phyloP scores from a whole-genome alignment of 2,329 filamentous ascomycete species.

The Cordyceps fumosorosea region DNA sequence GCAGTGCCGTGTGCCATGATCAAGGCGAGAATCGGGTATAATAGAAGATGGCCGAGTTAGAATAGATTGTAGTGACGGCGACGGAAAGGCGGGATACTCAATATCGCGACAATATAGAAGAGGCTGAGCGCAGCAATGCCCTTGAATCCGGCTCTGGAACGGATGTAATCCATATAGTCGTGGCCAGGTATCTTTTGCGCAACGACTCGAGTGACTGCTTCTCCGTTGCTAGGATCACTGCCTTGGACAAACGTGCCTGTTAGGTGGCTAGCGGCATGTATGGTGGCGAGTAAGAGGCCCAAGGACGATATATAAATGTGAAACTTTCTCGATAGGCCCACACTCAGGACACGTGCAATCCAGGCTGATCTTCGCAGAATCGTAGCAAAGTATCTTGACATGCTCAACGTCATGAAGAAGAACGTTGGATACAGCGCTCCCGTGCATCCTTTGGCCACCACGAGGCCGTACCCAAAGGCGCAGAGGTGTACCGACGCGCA shows the following conservation, averaged over 20 bases:
- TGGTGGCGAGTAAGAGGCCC: constrained; percentile 41
- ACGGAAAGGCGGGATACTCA: constrained; percentile 45
- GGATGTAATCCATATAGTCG: constrained; percentile 40
- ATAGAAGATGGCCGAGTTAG: constrained; percentile 49
- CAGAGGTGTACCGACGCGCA: constrained; percentile 36
- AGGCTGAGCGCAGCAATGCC: constrained; percentile 42
- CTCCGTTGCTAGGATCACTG: constrained; percentile 36
- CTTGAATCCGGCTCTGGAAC: constrained; percentile 42
- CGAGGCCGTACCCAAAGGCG: constrained; percentile 50
- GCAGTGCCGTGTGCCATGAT: constrained; percentile 49
- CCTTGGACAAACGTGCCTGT: constrained; percentile 46
- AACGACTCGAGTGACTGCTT: constrained; percentile 36
- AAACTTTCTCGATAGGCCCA: constrained; percentile 49
- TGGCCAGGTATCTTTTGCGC: constrained; percentile 37
- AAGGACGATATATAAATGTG: constrained; percentile 48
- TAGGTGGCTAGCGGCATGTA: constrained; percentile 49
- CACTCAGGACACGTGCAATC: constrained; percentile 49
- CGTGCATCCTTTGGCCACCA: constrained; percentile 47
- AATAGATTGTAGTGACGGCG: constrained; percentile 50
- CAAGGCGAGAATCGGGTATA: constrained; percentile 51
- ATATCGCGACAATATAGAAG: constrained; percentile 41
- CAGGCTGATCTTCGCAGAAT: constrained; percentile 43
- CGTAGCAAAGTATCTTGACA: constrained; percentile 51
- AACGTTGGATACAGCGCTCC: constrained; percentile 51
- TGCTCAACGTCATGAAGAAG: constrained; percentile 52